phyloP scores from a whole-genome alignment of 2,329 filamentous ascomycete genomes.

The Pezicula neosporulosa region DNA sequence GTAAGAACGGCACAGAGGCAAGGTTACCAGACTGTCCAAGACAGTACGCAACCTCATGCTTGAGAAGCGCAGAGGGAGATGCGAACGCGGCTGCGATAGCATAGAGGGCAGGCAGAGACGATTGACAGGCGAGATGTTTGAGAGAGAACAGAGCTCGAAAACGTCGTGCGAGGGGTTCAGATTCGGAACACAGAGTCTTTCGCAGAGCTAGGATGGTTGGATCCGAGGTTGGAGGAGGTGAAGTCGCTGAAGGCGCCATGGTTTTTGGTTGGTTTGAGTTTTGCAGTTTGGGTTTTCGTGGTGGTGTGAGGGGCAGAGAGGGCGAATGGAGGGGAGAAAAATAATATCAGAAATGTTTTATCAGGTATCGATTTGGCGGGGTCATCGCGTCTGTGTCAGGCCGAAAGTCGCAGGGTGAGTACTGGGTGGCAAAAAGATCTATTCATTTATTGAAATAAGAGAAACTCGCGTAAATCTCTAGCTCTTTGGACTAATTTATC shows the following conservation, averaged over 20 bases:
- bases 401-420: too few relatives aligned
- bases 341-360: neutral
- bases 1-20: conserved; percentile 69
- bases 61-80: conserved; percentile 84
- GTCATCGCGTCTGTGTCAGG: neutral
- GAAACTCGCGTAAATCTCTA: too few relatives aligned
- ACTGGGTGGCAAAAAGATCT: too few relatives aligned
- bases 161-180: conserved; percentile 77
- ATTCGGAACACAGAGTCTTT: conserved; percentile 75
- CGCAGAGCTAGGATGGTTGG: conserved; percentile 50
- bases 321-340: too few relatives aligned
- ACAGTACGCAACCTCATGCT: conserved; percentile 97
- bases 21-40: conserved; percentile 84
- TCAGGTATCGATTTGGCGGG: too few relatives aligned
- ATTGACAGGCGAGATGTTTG: conserved; percentile 80
- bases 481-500: too few relatives aligned
- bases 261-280: conserved; percentile 6
- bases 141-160: conserved; percentile 97
- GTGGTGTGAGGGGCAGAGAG: too few relatives aligned
- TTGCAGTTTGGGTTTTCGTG: neutral
- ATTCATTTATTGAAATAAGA: too few relatives aligned
- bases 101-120: conserved; percentile 57
- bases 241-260: conserved; percentile 30
- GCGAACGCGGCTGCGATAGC: conserved; percentile 86
- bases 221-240: conserved; percentile 20